A percentile compares a stretch with the other conserved stretches of the same genome.
Conservation (phyloP, 192 early-diverging fungal genomes). For the Backusella morwellensis region DNA sequence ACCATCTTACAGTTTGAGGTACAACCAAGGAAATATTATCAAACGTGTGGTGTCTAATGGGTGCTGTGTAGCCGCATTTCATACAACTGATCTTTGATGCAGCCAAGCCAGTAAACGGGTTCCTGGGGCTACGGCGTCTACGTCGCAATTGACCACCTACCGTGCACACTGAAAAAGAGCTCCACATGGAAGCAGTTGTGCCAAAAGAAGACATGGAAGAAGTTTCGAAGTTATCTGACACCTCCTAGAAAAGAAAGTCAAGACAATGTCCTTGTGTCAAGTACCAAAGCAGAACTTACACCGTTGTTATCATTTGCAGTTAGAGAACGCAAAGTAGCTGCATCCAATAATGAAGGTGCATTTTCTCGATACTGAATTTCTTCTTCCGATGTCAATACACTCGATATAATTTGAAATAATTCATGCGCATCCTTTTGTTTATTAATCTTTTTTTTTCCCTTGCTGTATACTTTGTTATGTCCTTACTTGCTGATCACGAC, state of each 20-base stretch:
- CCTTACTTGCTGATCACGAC: constrained; percentile 39
- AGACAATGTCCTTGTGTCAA: neutral
- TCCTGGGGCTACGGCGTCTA: constrained; percentile 38
- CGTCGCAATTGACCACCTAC: constrained; percentile 30
- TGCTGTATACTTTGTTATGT: neutral
- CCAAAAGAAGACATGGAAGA: constrained; percentile 35
- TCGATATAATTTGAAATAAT: constrained; percentile 81
- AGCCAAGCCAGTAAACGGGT: constrained; percentile 59
- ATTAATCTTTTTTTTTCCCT: neutral
- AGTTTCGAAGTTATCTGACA: constrained; percentile 29
- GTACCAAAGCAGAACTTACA: neutral
- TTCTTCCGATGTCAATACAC: constrained; percentile 72
- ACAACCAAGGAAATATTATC: constrained; percentile 68
- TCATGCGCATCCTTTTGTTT: constrained; percentile 83
- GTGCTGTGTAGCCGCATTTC: constrained; percentile 72
- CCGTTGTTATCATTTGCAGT: constrained; percentile 13
- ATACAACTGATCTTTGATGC: constrained; percentile 70
- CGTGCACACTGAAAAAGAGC: constrained; percentile 39
- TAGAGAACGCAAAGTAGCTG: constrained; percentile 17
- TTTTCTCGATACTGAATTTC: constrained; percentile 26
- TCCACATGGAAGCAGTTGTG: constrained; percentile 40
- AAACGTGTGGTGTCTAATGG: constrained; percentile 70
- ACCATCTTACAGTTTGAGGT: constrained; percentile 40
- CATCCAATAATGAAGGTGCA: constrained; percentile 31
- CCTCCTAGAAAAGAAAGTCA: neutral